A percentile compares a stretch with the other conserved stretches of the same genome.
These are phyloP conservation scores for Lobosporangium transversale DNA, from an alignment of 192 early-diverging fungal genomes.

Conservation along the genomic window DNA sequence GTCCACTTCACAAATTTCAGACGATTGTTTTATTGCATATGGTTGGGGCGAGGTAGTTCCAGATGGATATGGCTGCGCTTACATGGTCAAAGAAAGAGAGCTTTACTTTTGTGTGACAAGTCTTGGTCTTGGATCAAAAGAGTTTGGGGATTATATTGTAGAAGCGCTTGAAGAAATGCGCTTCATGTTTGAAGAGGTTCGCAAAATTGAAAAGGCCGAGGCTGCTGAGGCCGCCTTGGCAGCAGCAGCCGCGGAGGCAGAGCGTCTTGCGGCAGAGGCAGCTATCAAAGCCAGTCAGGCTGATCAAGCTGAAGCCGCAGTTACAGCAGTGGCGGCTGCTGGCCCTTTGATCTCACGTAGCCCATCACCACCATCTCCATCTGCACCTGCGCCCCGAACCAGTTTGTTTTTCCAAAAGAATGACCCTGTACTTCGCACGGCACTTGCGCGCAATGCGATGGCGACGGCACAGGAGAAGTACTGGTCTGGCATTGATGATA, in stretches of 20 bases:
- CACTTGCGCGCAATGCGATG: constrained; percentile 38
- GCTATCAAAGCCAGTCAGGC: not conserved
- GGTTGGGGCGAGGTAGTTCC: constrained; percentile 83
- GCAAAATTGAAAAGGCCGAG: constrained; percentile 51
- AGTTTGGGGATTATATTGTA: constrained; percentile 61
- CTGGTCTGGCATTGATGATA: constrained; percentile 50
- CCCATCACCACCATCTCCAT: constrained; percentile 27
- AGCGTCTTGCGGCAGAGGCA: constrained; percentile 8
- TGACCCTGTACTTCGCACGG: constrained; percentile 39
- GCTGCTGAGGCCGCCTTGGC: constrained; percentile 30
- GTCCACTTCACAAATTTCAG: constrained; percentile 66
- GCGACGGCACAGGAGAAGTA: constrained; percentile 43
- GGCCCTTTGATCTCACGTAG: constrained; percentile 29
- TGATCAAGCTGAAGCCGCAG: not conserved
- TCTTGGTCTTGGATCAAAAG: constrained; percentile 47
- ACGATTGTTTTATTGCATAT: constrained; percentile 57
- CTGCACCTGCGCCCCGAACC: constrained; percentile 30
- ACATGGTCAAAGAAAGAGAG: constrained; percentile 69
- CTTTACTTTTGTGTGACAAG: constrained; percentile 79
- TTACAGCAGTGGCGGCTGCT: not conserved
- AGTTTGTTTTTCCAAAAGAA: constrained; percentile 52
- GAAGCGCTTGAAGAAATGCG: constrained; percentile 74
- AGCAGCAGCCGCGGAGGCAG: constrained; percentile 31
- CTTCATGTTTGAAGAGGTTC: constrained; percentile 61
- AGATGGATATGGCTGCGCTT: constrained; percentile 91